Evolutionary conservation across 2,329 filamentous ascomycete species (phyloP).

Genomic region (Bipolaris cookei): DNA sequence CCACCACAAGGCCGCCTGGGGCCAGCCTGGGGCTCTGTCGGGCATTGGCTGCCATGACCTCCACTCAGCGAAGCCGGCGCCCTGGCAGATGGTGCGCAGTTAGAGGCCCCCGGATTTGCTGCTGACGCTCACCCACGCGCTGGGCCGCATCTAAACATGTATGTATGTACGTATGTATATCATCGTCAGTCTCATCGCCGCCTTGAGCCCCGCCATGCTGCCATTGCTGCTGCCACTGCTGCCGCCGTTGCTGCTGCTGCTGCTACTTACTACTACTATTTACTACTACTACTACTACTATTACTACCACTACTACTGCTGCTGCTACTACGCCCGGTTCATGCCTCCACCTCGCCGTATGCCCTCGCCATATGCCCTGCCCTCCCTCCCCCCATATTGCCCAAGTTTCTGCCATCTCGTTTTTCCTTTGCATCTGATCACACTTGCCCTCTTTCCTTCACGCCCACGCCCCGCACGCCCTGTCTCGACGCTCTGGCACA

Average conservation of each 20-base stretch:
- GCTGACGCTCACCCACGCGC: constrained; percentile 33
- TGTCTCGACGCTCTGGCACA: constrained; percentile 48
- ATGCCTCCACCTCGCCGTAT: constrained; percentile 10
- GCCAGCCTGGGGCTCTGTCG: constrained; percentile 32
- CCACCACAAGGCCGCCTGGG: constrained; percentile 15
- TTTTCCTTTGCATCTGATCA: constrained; percentile 35
- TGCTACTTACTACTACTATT: neutral
- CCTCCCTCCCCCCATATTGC: constrained; percentile 15
- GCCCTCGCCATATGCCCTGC: constrained; percentile 5
- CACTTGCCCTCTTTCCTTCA: constrained; percentile 23
- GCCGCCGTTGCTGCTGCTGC: constrained; percentile 6
- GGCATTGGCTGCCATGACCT: constrained; percentile 38
- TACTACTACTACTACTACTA: constrained; percentile 7
- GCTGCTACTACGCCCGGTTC: constrained; percentile 16
- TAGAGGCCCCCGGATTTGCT: constrained; percentile 12
- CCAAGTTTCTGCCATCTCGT: constrained; percentile 15
- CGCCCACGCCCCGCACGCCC: constrained; percentile 37
- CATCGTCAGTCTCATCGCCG: constrained; percentile 34
- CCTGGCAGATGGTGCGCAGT: constrained; percentile 7
- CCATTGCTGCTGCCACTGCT: constrained; percentile 1
- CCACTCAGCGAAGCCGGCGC: constrained; percentile 26
- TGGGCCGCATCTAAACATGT: constrained; percentile 13
- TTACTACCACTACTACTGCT: neutral
- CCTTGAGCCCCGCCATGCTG: constrained; percentile 21
- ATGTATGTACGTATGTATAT: constrained; percentile 24